These are phyloP conservation scores for Chrysoporthe cubensis DNA, from an alignment of 2,329 filamentous ascomycete species.

Conservation along the genomic window DNA sequence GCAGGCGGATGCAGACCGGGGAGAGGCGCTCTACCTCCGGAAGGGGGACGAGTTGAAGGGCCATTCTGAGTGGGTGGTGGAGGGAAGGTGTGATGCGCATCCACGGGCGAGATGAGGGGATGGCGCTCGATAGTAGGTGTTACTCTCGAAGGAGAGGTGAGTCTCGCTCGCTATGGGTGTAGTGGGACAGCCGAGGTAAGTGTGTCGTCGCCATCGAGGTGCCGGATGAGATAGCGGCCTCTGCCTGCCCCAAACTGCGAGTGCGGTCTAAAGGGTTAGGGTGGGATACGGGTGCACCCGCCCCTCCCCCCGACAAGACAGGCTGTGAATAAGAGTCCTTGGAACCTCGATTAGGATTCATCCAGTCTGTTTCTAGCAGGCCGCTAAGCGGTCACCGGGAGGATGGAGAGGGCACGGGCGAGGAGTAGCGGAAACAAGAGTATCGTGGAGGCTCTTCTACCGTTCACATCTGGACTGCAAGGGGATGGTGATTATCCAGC, in stretches of 20 bases:
- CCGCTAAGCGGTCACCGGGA: too few relatives aligned
- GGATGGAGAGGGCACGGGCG: too few relatives aligned
- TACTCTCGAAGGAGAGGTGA: not conserved
- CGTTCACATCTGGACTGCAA: too few relatives aligned
- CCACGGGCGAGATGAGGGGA: not conserved
- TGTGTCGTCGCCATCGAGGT: conserved; percentile 20
- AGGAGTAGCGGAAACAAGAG: too few relatives aligned
- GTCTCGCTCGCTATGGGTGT: not conserved
- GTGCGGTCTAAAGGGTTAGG: conserved; percentile 7
- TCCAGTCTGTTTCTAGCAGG: not conserved
- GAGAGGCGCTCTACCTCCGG: conserved; percentile 79
- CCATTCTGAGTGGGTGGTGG: conserved; percentile 51
- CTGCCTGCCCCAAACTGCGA: not conserved
- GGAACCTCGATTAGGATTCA: not conserved
- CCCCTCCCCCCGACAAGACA: not conserved
- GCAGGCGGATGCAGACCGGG: conserved; percentile 76
- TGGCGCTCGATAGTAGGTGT: not conserved
- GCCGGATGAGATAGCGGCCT: conserved; percentile 10
- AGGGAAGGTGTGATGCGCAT: conserved; percentile 18
- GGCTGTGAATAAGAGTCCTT: not conserved
- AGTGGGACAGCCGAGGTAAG: not conserved
- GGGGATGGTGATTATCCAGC: too few relatives aligned
- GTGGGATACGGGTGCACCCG: not conserved
- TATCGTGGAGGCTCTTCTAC: too few relatives aligned
- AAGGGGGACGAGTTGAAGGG: conserved; percentile 64